Evolutionary conservation across 495 filamentous ascomycete species (phyloP), one percentile per base, ranked within the genome.

Genomic region (Podospora comata): DNA sequence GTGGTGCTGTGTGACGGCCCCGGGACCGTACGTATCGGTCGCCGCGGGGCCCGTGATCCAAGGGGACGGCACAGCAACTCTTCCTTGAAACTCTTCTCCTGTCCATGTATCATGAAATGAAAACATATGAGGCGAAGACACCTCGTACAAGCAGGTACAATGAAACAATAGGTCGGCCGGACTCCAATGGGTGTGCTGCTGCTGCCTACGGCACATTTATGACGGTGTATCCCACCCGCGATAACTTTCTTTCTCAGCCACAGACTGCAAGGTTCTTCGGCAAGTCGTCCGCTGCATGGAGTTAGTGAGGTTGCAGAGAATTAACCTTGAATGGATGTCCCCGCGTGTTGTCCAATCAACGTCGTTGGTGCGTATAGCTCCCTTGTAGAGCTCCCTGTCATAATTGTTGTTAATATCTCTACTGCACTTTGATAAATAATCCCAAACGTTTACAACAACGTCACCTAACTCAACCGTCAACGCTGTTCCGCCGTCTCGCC

Each of bases 251-350:
- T 32, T 32, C 64, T 60, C 58, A 55, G 23, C 57, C 34, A 61
- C 6, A 11, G 39, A 48, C 65, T 67, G 65, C 65, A 67, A 30
- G 65, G 58, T 67, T 62, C 58, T 66, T 39, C 65, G 59, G 65
- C 58, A 67, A 44, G 57, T 19, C 44, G 39, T 60, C 62, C 18
- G 30, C 30, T 32, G 65, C 58, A 34, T 60, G 64, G 54, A 16
- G 39, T 48, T 48, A 48, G 39, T 48, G 39, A 48, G 39, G 39
- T 48, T 48, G 39, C 39, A 48, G 39, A 48, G 5, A 48, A 48
- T 48, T 48, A 48, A 48, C 39, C 39, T 48, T 48, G 39, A 48
- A 48, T 13, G 39, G 15, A 48, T 13, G 39, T 16, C 15, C 39
- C 39, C 39, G 39, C 39, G 15, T 18, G 6, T 16, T 2, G 9